Base-by-base conservation (phyloP, 2,329 filamentous ascomycete species). In the Fusarium napiforme region DNA sequence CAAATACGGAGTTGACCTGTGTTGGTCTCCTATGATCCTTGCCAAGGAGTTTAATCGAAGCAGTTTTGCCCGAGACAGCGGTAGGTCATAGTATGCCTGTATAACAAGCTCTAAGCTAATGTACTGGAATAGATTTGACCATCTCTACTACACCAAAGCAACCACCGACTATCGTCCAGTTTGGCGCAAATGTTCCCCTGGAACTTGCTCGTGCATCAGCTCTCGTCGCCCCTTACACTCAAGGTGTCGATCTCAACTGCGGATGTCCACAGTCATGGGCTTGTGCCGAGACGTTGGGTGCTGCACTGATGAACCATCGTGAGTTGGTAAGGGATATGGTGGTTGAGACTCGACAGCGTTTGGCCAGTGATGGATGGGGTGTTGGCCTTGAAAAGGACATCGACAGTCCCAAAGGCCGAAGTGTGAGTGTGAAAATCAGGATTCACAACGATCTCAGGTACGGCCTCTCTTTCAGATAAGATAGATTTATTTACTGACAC, bases 211-310 rank as follows among this genome's bases (percentile, higher is more conserved):
- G 91, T 36, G 90, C 91, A 16, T 87, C 91, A 0, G 84, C 87
- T 28, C 86, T 93, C 53, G 89, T 90, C 5, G 88, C 86, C 0
- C 91, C 91, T 4, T 89, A 84, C 78, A 88, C 89, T 59, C 87
- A 87, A 75, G 92, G 92, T 71, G 87, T 93, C 7, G 90, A 93
- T 75, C 84, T 93, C 45, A 93, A 93, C 82, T 93, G 92, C 79
- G 92, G 92, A 16, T 93, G 92, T 77, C 92, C 92, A 12, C 92
- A 93, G 81, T 88, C 88, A 10, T 93, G 92, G 92, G 91, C 92
- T 0, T 92, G 92, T 76, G 88, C 90, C 46, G 90, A 91, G 79
- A 89, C 85, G 2, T 84, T 93, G 7, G 92, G 92, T 9, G 92
- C 91, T 9, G 90, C 90, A n/a, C 83, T 93, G 39, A 93, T 93